A percentile compares a stretch with the other conserved stretches of the same genome.
Evolutionary conservation across 257 asterid genomes (phyloP).

Genomic region (Voacanga thouarsii): DNA sequence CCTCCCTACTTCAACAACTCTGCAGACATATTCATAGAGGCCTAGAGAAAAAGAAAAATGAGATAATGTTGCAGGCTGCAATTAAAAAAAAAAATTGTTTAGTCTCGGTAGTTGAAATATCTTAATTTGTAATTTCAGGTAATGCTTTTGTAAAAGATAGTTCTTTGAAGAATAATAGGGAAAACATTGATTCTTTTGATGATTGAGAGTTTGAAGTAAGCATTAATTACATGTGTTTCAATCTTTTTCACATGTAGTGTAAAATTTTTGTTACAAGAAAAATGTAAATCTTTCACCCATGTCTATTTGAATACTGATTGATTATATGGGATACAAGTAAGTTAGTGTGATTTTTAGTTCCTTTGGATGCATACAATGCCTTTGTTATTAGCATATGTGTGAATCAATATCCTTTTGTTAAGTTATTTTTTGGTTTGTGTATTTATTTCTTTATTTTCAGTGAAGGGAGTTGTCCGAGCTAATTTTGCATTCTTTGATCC

Average conservation of each 20-base stretch:
- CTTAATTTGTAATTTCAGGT: constrained; percentile 22
- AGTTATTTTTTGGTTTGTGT: too few relatives aligned
- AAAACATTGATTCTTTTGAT: constrained; percentile 49
- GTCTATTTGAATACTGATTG: background rate
- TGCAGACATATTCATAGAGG: too few relatives aligned
- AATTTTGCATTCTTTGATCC: constrained; percentile 93
- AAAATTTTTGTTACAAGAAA: background rate
- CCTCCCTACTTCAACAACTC: too few relatives aligned
- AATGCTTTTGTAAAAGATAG: constrained; percentile 26
- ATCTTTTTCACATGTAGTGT: background rate
- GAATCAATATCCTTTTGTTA: background rate
- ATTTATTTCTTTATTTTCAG: background rate
- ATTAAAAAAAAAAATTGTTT: too few relatives aligned
- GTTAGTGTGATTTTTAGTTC: too few relatives aligned
- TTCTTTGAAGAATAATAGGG: constrained; percentile 15
- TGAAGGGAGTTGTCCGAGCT: constrained; percentile 75
- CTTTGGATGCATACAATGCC: background rate
- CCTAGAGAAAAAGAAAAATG: too few relatives aligned
- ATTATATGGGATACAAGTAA: background rate
- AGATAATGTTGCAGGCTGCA: too few relatives aligned
- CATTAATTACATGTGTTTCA: constrained; percentile 5
- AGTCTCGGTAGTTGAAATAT: background rate
- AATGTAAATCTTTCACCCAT: background rate
- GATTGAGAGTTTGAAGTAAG: constrained; percentile 54
- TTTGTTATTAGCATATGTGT: background rate